Evolutionary conservation across 352 stramenopile species (phyloP).

Genomic region (Pythium insidiosum): DNA sequence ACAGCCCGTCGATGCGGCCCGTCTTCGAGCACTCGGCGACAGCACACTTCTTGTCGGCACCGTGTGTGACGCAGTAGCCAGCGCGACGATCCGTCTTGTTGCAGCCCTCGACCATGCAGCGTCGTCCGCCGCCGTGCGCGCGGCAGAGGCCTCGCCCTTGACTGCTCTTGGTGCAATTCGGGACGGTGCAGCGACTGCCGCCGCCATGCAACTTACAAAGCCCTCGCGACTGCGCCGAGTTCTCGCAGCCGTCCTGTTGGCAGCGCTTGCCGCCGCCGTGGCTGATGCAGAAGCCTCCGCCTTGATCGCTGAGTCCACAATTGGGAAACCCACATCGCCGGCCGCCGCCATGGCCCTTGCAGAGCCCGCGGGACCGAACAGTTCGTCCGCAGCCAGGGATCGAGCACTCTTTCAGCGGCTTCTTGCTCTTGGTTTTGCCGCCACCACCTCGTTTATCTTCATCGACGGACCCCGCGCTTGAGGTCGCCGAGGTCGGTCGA

Average conservation of each 20-base stretch:
- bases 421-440: conserved; percentile 71
- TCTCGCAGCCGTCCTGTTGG: conserved; percentile 63
- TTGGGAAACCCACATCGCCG: conserved; percentile 58
- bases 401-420: conserved; percentile 72
- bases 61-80: conserved; percentile 75
- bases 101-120: conserved; percentile 80
- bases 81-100: conserved; percentile 77
- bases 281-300: conserved; percentile 75
- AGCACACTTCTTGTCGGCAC: conserved; percentile 76
- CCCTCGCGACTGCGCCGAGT: conserved; percentile 75
- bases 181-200: conserved; percentile 67
- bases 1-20: conserved; percentile 74
- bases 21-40: conserved; percentile 78
- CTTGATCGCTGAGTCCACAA: conserved; percentile 70
- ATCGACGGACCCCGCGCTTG: conserved; percentile 5
- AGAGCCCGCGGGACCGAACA: conserved; percentile 69
- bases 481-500: conserved; percentile 14
- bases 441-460: conserved; percentile 6
- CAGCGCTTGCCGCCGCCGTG: conserved; percentile 81
- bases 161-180: conserved; percentile 82
- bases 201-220: conserved; percentile 78
- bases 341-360: conserved; percentile 72
- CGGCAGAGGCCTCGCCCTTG: conserved; percentile 78
- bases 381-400: conserved; percentile 65
- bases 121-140: conserved; percentile 71